Percentiles rank a stretch among this genome's conserved stretches.
Evolutionary conservation across 768 basidiomycete species (phyloP).

Genomic region (Mycena metata): DNA sequence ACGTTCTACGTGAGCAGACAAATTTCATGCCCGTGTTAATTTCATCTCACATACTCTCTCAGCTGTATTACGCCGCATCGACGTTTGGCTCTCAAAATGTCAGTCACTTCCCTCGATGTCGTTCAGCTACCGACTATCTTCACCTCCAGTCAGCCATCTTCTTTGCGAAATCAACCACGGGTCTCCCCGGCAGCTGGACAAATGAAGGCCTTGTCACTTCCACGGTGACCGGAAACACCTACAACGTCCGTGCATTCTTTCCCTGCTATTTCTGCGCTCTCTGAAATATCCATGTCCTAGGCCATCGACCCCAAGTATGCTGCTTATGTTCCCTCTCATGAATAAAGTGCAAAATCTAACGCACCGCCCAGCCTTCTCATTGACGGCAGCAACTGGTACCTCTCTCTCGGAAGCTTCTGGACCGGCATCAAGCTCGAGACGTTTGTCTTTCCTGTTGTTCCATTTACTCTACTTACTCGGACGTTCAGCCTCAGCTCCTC

Average conservation of each 20-base stretch:
- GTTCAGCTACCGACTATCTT: too few relatives aligned
- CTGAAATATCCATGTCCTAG: conserved; percentile 49
- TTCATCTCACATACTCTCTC: conserved; percentile 20
- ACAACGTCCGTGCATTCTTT: conserved; percentile 49
- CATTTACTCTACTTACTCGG: neutral
- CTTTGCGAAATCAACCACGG: conserved; percentile 66
- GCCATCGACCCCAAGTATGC: conserved; percentile 69
- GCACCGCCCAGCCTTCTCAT: conserved; percentile 7
- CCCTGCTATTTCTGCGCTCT: conserved; percentile 34
- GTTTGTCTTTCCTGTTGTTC: conserved; percentile 35
- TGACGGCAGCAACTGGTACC: conserved; percentile 61
- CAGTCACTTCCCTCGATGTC: too few relatives aligned
- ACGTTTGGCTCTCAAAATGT: conserved; percentile 67
- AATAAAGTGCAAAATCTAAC: neutral
- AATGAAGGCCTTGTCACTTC: conserved; percentile 64
- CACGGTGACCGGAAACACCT: conserved; percentile 54
- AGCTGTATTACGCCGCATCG: conserved; percentile 70
- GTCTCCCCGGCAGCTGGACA: conserved; percentile 59
- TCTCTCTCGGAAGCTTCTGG: conserved; percentile 70
- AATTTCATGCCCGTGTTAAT: conserved; percentile 46
- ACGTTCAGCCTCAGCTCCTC: conserved; percentile 52
- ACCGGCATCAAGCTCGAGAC: conserved; percentile 62
- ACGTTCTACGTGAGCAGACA: conserved; percentile 36
- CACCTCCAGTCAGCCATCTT: conserved; percentile 65
- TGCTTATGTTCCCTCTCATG: neutral